Evolutionary conservation across 2,329 filamentous ascomycete genomes (phyloP), one percentile per base, ranked within the genome.

Genomic region (Davidsoniella australis): DNA sequence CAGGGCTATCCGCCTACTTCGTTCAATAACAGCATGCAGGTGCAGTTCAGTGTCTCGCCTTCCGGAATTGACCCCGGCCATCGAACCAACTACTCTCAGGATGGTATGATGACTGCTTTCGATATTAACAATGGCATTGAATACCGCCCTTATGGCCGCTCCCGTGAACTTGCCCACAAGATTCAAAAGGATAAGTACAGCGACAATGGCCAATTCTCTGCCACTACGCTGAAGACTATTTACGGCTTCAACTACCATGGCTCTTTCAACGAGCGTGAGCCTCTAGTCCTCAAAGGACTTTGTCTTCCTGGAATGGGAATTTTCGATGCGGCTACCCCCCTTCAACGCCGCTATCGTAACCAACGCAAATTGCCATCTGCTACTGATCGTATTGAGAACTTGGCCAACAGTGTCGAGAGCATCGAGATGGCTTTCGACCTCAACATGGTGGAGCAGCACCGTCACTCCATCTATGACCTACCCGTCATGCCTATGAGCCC

Each of bases 271-370:
- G 42, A 51, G 12, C 52, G 49, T n/a, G 51, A 51, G 41, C 46
- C 50, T 9, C 54, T 52, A 9, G 49, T 48, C 29, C 69, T 87
- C 48, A 88, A 88, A 61, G 83, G 83, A 2, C 67, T 80, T n/a
- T 67, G 76, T 43, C 86, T 79, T 71, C 79, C 80, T 2, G 84
- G 84, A 16, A 88, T 88, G 83, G 74, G 76, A 48, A 71, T 85
- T n/a, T 87, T 88, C 59, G 84, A 89, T 61, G 78, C 84, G 48
- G 84, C 84, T 4, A 83, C 80, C 4, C 72, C 78, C 14, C 75
- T 81, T 53, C 81, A 83, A 70, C 80, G 77, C 57, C 73, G 79
- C 42, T 84, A 77, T 64, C 71, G 84, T 47, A 88, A 88, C 59
- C 84, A 89, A 63, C 78, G 81, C 57, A 89, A 89, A 61, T 76